Percentiles rank a stretch among this genome's conserved stretches.
Evolutionary conservation across 2,329 filamentous ascomycete genomes (phyloP).

Genomic region (Alternaria brassicae): DNA sequence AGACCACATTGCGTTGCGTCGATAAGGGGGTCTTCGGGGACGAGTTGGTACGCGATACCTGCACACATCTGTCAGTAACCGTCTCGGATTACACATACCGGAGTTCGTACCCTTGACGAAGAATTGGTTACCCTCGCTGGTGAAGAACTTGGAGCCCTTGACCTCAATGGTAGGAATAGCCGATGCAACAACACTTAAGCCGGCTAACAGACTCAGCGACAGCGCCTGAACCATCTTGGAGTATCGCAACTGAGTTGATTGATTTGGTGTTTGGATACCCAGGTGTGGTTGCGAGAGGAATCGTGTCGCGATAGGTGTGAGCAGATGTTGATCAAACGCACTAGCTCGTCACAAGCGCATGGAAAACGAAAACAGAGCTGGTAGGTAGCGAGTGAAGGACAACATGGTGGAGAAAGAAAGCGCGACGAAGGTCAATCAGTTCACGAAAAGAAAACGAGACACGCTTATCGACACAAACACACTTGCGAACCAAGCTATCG

Average conservation of each 20-base stretch:
- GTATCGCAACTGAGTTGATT: background rate
- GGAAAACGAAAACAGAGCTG: background rate
- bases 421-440: background rate
- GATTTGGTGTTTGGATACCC: background rate
- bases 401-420: background rate
- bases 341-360: background rate
- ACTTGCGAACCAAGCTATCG: background rate
- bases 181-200: slow-evolving; percentile 44
- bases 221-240: slow-evolving; percentile 16
- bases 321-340: background rate
- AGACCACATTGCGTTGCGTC: slow-evolving; percentile 77
- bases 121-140: slow-evolving; percentile 79
- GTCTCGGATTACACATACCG: background rate
- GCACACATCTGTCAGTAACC: slow-evolving; percentile 17
- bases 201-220: slow-evolving; percentile 29
- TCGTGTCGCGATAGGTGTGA: background rate
- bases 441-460: background rate
- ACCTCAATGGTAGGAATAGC: slow-evolving; percentile 64
- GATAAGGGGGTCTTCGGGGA: slow-evolving; percentile 76
- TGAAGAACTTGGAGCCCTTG: slow-evolving; percentile 85
- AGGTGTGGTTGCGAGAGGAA: background rate
- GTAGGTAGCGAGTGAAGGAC: background rate
- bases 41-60: slow-evolving; percentile 76
- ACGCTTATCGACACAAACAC: background rate
- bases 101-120: slow-evolving; percentile 74